Evolutionary conservation across 2,329 filamentous ascomycete genomes (phyloP), one percentile per base, ranked within the genome.

Genomic region (Fusarium staphyleae): DNA sequence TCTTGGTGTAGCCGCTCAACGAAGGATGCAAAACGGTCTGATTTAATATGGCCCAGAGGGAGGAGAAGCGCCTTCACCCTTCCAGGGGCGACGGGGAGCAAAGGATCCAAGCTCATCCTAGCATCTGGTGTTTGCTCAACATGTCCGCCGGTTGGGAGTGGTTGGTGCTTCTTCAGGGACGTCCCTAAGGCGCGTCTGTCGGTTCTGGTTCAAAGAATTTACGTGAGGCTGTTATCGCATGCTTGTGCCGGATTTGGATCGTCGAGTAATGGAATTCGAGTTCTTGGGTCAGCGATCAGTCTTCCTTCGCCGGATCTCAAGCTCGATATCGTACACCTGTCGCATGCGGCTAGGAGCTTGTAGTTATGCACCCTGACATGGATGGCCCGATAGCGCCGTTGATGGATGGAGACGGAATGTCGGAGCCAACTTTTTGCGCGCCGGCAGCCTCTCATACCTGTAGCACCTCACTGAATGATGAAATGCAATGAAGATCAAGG

Each of bases 31-130:
- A 97, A 98, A 54, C 90, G 85, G 46, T 89, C 87, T 56, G 87
- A 85, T 72, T 87, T 93, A 72, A 98, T 95, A 70, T 85, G 88
- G 46, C 93, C 93, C 63, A 96, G 81, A 48, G 95, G 95, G 57
- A 98, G 80, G 54, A 96, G 84, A 66, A 97, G 84, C 59, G 89
- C 91, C 78, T 90, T 90, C 71, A 98, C 86, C 82, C 90, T 89
- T 78, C 92, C 93, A 72, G 92, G 92, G 75, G 93, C 90, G 78
- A 93, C 87, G 75, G 93, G 92, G 73, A 93, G 89, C 74, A 96
- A 85, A 75, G 90, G 87, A 80, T 97, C 93, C 77, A 90, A 83
- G 78, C 85, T 88, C 92, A 96, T 96, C 72, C 77, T 88, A 81
- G 75, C 77, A 81, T 78, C 71, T 72, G 74, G 53, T 65, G 62